Evolutionary conservation across 225 moss, liverwort and hornwort species (phyloP), one percentile per base, ranked within the genome.

Genomic region (Marchantia paleacea): DNA sequence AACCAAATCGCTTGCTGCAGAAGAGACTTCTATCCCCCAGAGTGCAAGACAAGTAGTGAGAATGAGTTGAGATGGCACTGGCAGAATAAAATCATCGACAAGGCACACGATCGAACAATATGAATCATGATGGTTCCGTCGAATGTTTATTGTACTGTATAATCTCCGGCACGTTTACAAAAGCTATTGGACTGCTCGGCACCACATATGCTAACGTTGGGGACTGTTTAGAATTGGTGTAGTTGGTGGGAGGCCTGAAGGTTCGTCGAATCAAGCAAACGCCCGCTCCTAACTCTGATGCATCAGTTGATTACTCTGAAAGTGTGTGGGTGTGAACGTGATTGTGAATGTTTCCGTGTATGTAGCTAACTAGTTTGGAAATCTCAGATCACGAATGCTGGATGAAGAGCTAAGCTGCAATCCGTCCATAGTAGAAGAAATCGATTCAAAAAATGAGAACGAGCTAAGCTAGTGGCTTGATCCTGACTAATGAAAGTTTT

Each of bases 321-420:
- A 28, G 66, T 66, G 39, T 39, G 2, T 39, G 39, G 2, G 39
- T 39, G 39, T 39, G 39, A 39, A 2, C 5, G 39, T 39, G 39
- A 39, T 2, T 5, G 39, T 39, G 39, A 39, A 39, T 5, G 39
- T 39, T 57, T 57, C 13, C 19, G 19, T 9, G 57, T 66, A 7
- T 68, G 68, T 68, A 29, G 31, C 68, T 68, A 68, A 68, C 31
- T 68, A 68, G 68, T 25, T 7, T 15, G 68, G 14, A 62, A 62
- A 24, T 62, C 24, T 62, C 24, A 62, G 24, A n/a, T 70, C 70
- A 48, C 70, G 25, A 11, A 3, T 10, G 68, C 10, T 52, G 73
- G 53, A 73, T 52, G 52, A 73, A 73, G 6, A 52, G n/a, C 52
- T 52, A 52, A 74, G 74, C 74, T 74, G 55, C 54, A 73, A 74